Percentiles rank a stretch among this genome's conserved stretches.
These are phyloP conservation scores for Ceratocystis diversiconidia DNA, from an alignment of 2,329 filamentous ascomycete species.

Conservation along the genomic window DNA sequence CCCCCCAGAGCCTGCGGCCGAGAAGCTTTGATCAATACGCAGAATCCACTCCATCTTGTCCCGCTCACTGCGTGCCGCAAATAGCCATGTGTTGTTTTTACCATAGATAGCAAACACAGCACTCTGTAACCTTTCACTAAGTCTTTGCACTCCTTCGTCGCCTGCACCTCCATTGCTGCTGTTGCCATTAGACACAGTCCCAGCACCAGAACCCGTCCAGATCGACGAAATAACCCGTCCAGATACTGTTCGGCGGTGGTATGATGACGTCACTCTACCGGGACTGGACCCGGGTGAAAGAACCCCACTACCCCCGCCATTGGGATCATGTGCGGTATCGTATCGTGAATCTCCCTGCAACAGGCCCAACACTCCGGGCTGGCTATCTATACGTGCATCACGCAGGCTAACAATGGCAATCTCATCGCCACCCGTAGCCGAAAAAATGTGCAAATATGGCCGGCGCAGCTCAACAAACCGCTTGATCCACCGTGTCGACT, in stretches of 20 bases:
- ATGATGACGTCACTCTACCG: constrained; percentile 22
- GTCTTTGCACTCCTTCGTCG: constrained; percentile 34
- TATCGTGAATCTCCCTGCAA: constrained; percentile 40
- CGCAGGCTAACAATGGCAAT: constrained; percentile 76
- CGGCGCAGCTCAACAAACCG: constrained; percentile 83
- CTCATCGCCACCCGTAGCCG: constrained; percentile 73
- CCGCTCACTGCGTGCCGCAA: constrained; percentile 73
- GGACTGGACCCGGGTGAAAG: not conserved
- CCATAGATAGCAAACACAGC: constrained; percentile 92
- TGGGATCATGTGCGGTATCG: constrained; percentile 24
- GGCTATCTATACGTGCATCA: constrained; percentile 82
- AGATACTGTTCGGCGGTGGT: constrained; percentile 36
- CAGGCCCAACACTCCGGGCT: constrained; percentile 71
- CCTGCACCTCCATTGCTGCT: constrained; percentile 18
- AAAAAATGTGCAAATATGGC: constrained; percentile 86
- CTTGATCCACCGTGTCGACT: constrained; percentile 74
- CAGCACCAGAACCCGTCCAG: constrained; percentile 36
- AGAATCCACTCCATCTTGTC: constrained; percentile 98
- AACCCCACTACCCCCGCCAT: not conserved
- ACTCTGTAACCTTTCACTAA: constrained; percentile 45
- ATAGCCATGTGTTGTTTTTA: constrained; percentile 87
- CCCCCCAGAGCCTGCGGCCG: constrained; percentile 25
- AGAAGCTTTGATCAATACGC: constrained; percentile 71
- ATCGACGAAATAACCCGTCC: constrained; percentile 41
- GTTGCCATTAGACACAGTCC: constrained; percentile 18